Evolutionary conservation across 139 green algal genomes (phyloP).

Genomic region (Chlorella sp.): DNA sequence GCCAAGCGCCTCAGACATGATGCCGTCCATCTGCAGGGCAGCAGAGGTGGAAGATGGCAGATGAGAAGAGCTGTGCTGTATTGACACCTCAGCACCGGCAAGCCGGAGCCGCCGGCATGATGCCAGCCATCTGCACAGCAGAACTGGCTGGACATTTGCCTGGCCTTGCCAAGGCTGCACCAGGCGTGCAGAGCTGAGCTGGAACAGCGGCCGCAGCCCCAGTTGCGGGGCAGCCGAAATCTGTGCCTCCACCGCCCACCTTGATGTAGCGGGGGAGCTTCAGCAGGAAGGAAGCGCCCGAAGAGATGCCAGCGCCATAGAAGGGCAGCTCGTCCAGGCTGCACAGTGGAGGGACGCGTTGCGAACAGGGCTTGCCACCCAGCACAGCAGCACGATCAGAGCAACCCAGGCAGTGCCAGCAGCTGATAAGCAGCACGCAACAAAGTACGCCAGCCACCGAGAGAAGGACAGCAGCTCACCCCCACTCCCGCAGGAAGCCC

Average conservation of each 20-base stretch:
- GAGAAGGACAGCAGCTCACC: background rate
- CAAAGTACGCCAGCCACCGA: background rate
- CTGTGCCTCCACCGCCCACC: too few species aligned
- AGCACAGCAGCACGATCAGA: background rate
- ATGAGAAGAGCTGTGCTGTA: too few species aligned
- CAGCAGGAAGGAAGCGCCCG: background rate
- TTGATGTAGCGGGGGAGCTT: constrained; percentile 1
- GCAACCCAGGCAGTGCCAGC: background rate
- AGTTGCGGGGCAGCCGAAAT: too few species aligned
- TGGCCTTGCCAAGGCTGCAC: too few species aligned
- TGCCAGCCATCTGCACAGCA: too few species aligned
- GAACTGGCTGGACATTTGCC: background rate
- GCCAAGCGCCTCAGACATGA: constrained; percentile 6
- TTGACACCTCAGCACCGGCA: too few species aligned
- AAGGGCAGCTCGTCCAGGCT: constrained; percentile 1
- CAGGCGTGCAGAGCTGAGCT: too few species aligned
- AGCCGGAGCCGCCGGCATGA: too few species aligned
- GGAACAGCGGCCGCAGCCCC: background rate
- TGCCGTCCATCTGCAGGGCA: background rate
- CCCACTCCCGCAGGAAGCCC: background rate
- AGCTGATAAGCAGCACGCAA: background rate
- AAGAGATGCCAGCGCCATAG: background rate
- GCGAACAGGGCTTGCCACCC: background rate
- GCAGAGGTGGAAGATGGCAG: background rate
- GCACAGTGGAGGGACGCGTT: background rate